phyloP scores from a whole-genome alignment of 306 rosid species.

The Alnus rubra region DNA sequence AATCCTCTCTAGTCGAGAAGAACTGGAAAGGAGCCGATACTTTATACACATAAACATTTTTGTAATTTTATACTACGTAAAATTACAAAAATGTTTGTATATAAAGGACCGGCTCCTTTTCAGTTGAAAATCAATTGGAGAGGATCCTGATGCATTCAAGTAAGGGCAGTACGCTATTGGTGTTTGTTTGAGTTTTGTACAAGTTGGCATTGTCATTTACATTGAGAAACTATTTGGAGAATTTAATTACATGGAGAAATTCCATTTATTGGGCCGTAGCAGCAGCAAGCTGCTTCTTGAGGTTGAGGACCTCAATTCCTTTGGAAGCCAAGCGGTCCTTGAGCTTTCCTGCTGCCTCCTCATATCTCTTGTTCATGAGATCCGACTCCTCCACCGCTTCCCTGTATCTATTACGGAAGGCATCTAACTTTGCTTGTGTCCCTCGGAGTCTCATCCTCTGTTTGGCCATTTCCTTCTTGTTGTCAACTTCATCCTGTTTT shows the following conservation, averaged over 20 bases:
- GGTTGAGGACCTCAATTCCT: conserved; percentile 60
- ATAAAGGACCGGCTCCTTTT: no score
- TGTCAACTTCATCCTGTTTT: conserved; percentile 53
- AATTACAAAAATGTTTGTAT: no score
- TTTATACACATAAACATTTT: no score
- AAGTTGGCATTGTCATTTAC: background rate
- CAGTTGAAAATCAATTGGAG: no score
- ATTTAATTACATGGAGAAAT: background rate
- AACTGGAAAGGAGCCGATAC: no score
- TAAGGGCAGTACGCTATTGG: no score
- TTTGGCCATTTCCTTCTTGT: conserved; percentile 47
- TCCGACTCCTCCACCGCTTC: conserved; percentile 51
- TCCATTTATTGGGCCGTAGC: conserved; percentile 18
- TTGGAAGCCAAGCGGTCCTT: conserved; percentile 62
- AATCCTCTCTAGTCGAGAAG: no score
- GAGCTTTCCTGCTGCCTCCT: conserved; percentile 54
- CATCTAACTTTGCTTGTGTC: conserved; percentile 67
- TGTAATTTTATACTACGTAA: no score
- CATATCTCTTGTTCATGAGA: conserved; percentile 46
- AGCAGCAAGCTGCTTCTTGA: conserved; percentile 59
- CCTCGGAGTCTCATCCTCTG: conserved; percentile 67
- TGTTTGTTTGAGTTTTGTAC: no score
- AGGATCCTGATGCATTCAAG: no score
- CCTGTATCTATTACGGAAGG: conserved; percentile 53
- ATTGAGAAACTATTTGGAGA: background rate